Evolutionary conservation across 805 yeast genomes (phyloP).

Genomic region (Ogataea thermomethanolica): DNA sequence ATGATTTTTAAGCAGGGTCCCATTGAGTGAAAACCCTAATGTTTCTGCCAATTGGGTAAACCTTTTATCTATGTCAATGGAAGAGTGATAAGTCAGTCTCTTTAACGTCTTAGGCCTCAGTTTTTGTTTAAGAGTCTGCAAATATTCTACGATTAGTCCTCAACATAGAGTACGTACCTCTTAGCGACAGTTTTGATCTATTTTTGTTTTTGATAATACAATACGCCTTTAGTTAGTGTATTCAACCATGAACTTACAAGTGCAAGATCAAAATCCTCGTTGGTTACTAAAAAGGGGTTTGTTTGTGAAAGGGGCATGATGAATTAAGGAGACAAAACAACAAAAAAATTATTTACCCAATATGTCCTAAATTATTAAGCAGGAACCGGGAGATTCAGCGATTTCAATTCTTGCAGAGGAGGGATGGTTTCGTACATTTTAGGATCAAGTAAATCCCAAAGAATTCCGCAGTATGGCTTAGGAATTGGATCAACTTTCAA

Average conservation of each 20-base stretch:
- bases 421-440: conserved; percentile 30
- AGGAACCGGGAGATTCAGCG: conserved; percentile 10
- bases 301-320: neutral
- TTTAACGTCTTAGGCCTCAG: neutral
- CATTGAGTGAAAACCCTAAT: conserved; percentile 13
- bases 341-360: conserved; percentile 1
- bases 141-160: conserved; percentile 2
- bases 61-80: conserved; percentile 7
- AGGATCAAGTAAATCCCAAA: conserved; percentile 28
- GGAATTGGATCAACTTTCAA: conserved; percentile 17
- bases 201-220: conserved; percentile 10
- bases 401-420: conserved; percentile 31
- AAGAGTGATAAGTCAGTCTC: conserved; percentile 2
- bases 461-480: conserved; percentile 29
- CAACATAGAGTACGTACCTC: conserved; percentile 2
- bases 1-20: conserved; percentile 2
- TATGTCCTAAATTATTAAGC: too few relatives aligned
- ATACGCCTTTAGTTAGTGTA: conserved; percentile 9
- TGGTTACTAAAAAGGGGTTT: neutral
- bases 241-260: conserved; percentile 7
- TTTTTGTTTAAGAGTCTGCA: neutral
- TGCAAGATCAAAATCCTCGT: conserved; percentile 13
- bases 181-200: conserved; percentile 5
- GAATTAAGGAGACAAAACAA: conserved; percentile 4
- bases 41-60: conserved; percentile 3